A percentile compares a stretch with the other conserved stretches of the same genome.
Evolutionary conservation across 169 alveolate species (phyloP).

Genomic region (Plasmodium berghei): DNA sequence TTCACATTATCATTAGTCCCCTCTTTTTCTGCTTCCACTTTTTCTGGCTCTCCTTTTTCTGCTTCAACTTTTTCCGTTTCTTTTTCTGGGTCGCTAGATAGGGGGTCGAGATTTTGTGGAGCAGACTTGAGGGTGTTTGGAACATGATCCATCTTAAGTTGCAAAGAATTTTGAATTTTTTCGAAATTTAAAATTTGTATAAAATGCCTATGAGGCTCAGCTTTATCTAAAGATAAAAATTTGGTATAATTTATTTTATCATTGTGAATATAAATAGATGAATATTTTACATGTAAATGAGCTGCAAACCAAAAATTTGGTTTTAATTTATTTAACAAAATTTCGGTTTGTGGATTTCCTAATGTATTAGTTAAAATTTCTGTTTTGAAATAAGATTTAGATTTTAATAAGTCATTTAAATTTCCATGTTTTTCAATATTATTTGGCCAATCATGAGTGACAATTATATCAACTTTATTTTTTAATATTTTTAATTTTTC

Average conservation of each 20-base stretch:
- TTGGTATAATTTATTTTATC: constrained; percentile 53
- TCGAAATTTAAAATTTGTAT: constrained; percentile 58
- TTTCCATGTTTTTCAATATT: constrained; percentile 90
- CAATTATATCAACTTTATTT: constrained; percentile 91
- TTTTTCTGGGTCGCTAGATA: neutral
- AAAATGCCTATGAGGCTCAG: constrained; percentile 46
- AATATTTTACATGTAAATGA: constrained; percentile 82
- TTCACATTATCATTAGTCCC: neutral
- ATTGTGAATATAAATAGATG: constrained; percentile 80
- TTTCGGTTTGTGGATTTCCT: constrained; percentile 84
- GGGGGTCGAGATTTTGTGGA: neutral
- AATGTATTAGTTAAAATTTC: constrained; percentile 54
- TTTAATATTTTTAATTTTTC: constrained; percentile 87
- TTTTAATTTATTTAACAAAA: constrained; percentile 77
- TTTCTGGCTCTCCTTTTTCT: neutral
- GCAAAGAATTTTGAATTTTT: neutral
- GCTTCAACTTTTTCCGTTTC: neutral
- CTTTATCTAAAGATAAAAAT: constrained; percentile 50
- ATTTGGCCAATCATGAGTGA: constrained; percentile 98
- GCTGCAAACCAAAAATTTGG: constrained; percentile 86
- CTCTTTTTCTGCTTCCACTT: neutral
- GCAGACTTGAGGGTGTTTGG: neutral
- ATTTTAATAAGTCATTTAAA: constrained; percentile 82
- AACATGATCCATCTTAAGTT: constrained; percentile 18
- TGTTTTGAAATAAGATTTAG: constrained; percentile 85